Percentiles rank a stretch among this genome's conserved stretches.
Conservation (phyloP, 176 grass and related monocot species). For the Aegilops umbellulata region DNA sequence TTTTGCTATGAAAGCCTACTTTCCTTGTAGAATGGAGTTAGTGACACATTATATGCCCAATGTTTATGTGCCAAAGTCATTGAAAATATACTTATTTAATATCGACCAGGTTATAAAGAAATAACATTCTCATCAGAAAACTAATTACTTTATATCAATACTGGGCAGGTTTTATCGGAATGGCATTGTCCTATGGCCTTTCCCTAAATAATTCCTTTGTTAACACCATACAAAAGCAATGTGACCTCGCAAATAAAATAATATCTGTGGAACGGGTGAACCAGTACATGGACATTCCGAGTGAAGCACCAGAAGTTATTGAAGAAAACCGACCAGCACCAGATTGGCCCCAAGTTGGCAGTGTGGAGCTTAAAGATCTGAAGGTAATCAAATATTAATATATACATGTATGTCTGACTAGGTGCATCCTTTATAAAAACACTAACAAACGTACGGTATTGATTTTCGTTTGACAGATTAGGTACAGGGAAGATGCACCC, state of each 20-base stretch:
- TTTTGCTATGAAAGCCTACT: not conserved
- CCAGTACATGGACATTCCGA: conserved; percentile 81
- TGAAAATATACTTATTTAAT: not conserved
- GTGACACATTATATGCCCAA: not conserved
- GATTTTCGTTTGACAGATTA: conserved; percentile 66
- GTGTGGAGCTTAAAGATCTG: conserved; percentile 69
- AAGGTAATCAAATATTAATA: conserved; percentile 50
- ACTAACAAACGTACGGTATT: conserved; percentile 2
- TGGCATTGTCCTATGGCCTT: conserved; percentile 94
- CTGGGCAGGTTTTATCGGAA: conserved; percentile 81
- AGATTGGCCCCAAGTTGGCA: conserved; percentile 80
- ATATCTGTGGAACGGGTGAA: conserved; percentile 96
- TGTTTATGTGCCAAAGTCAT: not conserved
- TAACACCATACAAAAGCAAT: conserved; percentile 84
- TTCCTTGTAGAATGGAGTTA: not conserved
- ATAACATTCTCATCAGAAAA: not conserved
- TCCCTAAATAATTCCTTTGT: conserved; percentile 79
- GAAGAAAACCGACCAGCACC: conserved; percentile 48
- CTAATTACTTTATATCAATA: conserved; percentile 50
- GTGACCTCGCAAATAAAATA: conserved; percentile 70
- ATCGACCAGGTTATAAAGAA: conserved; percentile 8
- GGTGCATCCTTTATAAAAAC: not conserved
- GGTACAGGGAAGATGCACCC: conserved; percentile 68
- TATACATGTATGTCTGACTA: not conserved
- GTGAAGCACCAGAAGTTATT: conserved; percentile 72